Evolutionary conservation across 2,329 filamentous ascomycete species (phyloP).

Genomic region (Pyricularia sp.): DNA sequence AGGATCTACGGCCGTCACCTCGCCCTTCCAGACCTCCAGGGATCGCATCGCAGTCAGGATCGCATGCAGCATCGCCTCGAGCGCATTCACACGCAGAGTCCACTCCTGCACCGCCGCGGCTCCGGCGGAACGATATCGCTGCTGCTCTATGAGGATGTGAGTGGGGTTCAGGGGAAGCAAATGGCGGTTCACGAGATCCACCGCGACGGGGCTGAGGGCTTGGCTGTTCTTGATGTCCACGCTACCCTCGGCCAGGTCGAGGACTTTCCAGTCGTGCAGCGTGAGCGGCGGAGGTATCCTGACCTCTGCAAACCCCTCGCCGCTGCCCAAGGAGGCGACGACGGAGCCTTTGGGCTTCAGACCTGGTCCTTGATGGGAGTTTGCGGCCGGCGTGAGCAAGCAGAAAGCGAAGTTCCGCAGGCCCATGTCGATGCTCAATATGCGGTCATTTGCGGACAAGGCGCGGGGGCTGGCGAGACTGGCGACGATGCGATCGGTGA

Average conservation of each 20-base stretch:
- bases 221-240: constrained; percentile 15
- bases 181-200: constrained; percentile 21
- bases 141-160: constrained; percentile 59
- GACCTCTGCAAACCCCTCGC: neutral
- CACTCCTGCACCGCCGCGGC: constrained; percentile 63
- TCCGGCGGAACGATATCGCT: constrained; percentile 55
- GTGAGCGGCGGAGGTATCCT: constrained; percentile 8
- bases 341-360: constrained; percentile 13
- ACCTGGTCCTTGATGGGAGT: too few species aligned
- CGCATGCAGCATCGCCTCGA: constrained; percentile 75
- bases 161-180: constrained; percentile 47
- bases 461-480: neutral
- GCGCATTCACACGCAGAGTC: constrained; percentile 72
- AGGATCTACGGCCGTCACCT: constrained; percentile 42
- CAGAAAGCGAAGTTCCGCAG: constrained; percentile 74
- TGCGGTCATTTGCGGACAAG: constrained; percentile 28
- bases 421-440: constrained; percentile 78
- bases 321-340: neutral
- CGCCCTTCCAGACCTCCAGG: constrained; percentile 30
- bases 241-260: constrained; percentile 9
- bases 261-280: constrained; percentile 9
- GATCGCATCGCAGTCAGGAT: constrained; percentile 47
- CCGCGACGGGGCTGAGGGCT: constrained; percentile 22
- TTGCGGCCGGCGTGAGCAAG: constrained; percentile 31
- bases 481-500: constrained; percentile 38